Conservation (phyloP, 2,329 filamentous ascomycete genomes). For the Phoma sp. region DNA sequence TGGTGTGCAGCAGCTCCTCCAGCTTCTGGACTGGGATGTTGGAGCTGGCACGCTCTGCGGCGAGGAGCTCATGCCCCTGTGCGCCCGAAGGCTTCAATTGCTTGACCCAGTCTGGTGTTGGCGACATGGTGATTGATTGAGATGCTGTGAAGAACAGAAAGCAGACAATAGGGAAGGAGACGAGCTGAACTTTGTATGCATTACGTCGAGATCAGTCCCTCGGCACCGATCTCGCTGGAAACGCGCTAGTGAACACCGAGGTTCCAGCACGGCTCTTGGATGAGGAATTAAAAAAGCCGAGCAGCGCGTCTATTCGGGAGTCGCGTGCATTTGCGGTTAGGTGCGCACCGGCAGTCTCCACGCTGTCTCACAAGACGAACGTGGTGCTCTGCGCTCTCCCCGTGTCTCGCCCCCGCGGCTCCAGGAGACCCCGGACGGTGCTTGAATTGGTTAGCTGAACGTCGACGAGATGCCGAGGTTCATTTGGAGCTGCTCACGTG, state of each 20-base stretch:
- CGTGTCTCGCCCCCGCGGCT: conserved; percentile 13
- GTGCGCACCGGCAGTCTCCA: conserved; percentile 13
- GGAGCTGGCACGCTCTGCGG: conserved; percentile 72
- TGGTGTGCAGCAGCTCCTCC: conserved; percentile 73
- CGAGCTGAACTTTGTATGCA: conserved; percentile 15
- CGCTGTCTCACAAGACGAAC: conserved; percentile 4
- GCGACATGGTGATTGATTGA: conserved; percentile 39
- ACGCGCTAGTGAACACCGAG: conserved; percentile 37
- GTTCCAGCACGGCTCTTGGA: conserved; percentile 13
- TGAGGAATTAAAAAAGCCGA: conserved; percentile 10
- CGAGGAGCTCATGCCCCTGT: conserved; percentile 73
- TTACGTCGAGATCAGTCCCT: conserved; percentile 31
- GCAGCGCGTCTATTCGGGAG: conserved; percentile 15
- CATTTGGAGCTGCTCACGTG: conserved; percentile 6
- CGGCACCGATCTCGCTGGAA: conserved; percentile 30
- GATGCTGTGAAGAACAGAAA: conserved; percentile 16
- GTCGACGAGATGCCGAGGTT: conserved; percentile 8
- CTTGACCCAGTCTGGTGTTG: conserved; percentile 70
- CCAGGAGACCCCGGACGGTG: conserved; percentile 12
- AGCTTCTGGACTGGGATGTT: conserved; percentile 72
- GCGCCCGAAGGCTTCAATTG: conserved; percentile 70
- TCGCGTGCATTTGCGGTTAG: conserved; percentile 11
- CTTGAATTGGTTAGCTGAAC: background rate
- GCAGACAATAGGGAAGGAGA: conserved; percentile 6
- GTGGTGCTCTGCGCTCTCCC: conserved; percentile 5